Evolutionary conservation across 2,329 filamentous ascomycete genomes (phyloP).

Genomic region (Fusarium gaditjirri): DNA sequence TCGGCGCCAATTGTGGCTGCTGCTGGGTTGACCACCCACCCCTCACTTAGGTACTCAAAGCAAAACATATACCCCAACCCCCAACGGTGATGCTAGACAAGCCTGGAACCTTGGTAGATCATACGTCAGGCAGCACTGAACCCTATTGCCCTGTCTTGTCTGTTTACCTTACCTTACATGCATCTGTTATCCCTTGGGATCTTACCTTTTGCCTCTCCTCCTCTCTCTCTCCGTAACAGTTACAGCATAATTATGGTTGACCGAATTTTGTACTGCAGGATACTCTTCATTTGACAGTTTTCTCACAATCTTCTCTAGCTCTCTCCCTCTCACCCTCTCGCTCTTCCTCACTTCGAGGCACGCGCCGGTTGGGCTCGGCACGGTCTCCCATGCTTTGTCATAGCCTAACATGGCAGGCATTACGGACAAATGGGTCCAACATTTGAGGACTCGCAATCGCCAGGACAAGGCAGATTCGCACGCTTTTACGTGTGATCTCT

Average conservation of each 20-base stretch:
- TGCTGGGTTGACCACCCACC: not conserved
- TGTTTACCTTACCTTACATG: not conserved
- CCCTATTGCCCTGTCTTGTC: not conserved
- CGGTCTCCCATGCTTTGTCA: conserved; percentile 14
- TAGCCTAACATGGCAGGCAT: conserved; percentile 27
- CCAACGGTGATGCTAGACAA: not conserved
- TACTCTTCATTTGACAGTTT: conserved; percentile 4
- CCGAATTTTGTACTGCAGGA: conserved; percentile 1
- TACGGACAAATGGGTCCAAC: conserved; percentile 31
- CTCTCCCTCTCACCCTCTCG: not conserved
- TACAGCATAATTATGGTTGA: conserved; percentile 1
- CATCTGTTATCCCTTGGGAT: not conserved
- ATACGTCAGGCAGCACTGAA: not conserved
- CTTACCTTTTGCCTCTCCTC: not conserved
- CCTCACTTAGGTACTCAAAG: not conserved
- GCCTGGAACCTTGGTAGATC: not conserved
- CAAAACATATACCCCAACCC: not conserved
- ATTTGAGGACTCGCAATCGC: conserved; percentile 23
- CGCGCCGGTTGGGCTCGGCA: conserved; percentile 2
- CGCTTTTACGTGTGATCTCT: conserved; percentile 23
- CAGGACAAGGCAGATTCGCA: conserved; percentile 25
- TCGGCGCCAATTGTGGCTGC: not conserved
- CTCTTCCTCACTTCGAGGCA: not conserved
- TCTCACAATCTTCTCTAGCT: not conserved
- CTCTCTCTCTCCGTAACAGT: not conserved